A percentile compares a stretch with the other conserved stretches of the same genome.
phyloP scores from a whole-genome alignment of 257 asterid species.

The Jaltomata sinuosa region DNA sequence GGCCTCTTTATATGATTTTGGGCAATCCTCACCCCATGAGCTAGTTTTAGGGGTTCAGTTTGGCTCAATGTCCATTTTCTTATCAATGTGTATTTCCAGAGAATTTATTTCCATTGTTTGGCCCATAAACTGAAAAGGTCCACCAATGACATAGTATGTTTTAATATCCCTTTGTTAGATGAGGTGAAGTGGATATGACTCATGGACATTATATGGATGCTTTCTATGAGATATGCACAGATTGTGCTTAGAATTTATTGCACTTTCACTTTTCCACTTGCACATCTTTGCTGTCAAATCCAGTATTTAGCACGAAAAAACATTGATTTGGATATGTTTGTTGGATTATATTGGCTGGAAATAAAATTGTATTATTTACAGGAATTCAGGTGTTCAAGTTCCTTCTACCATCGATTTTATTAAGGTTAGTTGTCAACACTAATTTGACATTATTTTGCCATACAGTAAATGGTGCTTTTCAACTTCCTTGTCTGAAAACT shows the following conservation, averaged over 20 bases:
- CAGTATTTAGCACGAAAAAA: neutral
- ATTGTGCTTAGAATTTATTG: neutral
- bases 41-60: neutral
- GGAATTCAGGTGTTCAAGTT: constrained; percentile 55
- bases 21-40: neutral
- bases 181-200: neutral
- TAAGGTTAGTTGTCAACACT: constrained; percentile 38
- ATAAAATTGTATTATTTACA: constrained; percentile 20
- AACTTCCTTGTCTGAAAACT: neutral
- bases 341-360: neutral
- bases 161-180: neutral
- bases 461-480: neutral
- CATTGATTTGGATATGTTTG: neutral
- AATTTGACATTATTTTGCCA: neutral
- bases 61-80: neutral
- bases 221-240: neutral
- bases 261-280: neutral
- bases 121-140: neutral
- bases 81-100: neutral
- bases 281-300: neutral
- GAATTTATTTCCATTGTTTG: neutral
- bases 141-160: neutral
- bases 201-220: neutral
- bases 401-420: constrained; percentile 40
- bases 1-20: neutral